A percentile compares a stretch with the other conserved stretches of the same genome.
Conservation (phyloP, 2,329 filamentous ascomycete species). For the Escovopsis sp. region DNA sequence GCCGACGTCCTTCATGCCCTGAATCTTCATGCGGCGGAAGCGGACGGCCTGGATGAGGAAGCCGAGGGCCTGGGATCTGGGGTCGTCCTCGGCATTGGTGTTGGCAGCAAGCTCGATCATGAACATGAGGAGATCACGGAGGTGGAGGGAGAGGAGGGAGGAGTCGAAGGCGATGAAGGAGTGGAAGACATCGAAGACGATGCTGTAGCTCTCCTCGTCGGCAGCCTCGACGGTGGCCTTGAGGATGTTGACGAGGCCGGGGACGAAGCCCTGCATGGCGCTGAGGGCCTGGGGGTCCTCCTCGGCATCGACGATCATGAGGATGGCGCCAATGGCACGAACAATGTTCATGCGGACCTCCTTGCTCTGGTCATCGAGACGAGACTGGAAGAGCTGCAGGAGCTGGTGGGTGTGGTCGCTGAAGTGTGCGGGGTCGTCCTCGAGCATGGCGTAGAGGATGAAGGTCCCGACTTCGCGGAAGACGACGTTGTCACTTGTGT, state of each 20-base stretch:
- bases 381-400: slow-evolving; percentile 70
- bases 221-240: slow-evolving; percentile 66
- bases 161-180: slow-evolving; percentile 84
- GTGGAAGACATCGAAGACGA: slow-evolving; percentile 94
- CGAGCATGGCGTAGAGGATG: slow-evolving; percentile 82
- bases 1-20: slow-evolving; percentile 71
- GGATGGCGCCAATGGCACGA: slow-evolving; percentile 73
- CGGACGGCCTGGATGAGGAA: slow-evolving; percentile 88
- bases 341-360: slow-evolving; percentile 93
- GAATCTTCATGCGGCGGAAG: slow-evolving; percentile 91
- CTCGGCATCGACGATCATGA: slow-evolving; percentile 76
- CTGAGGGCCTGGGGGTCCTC: slow-evolving; percentile 62
- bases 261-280: slow-evolving; percentile 66
- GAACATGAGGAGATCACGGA: slow-evolving; percentile 81
- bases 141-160: slow-evolving; percentile 66
- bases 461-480: slow-evolving; percentile 87
- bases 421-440: slow-evolving; percentile 75
- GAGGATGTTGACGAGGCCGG: slow-evolving; percentile 77
- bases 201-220: slow-evolving; percentile 78
- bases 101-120: slow-evolving; percentile 81
- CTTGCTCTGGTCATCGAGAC: slow-evolving; percentile 81
- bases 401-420: slow-evolving; percentile 66
- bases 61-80: slow-evolving; percentile 75
- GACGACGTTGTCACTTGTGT: slow-evolving; percentile 56
- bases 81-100: slow-evolving; percentile 66